Percentiles rank a stretch among this genome's conserved stretches.
These are phyloP conservation scores for Eucalyptus marginata DNA, from an alignment of 345 rosid species.

Conservation along the genomic window DNA sequence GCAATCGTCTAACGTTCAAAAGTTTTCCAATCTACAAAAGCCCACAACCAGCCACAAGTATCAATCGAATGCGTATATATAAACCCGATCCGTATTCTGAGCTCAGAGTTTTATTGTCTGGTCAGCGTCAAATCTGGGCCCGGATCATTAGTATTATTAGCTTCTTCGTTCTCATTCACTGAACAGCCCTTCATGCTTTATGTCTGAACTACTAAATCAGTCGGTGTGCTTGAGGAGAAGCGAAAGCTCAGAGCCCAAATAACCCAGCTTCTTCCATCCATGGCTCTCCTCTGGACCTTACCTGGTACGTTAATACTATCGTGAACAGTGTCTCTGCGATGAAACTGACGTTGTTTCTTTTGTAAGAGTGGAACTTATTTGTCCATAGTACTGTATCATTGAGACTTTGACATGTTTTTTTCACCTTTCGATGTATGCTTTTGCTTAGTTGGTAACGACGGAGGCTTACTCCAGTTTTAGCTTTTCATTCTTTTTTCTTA, in stretches of 20 bases:
- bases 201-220: background rate
- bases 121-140: background rate
- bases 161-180: background rate
- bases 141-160: background rate
- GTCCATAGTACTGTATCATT: background rate
- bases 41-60: background rate
- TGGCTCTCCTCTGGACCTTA: background rate
- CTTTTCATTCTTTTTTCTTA: background rate
- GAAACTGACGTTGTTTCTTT: background rate
- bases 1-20: background rate
- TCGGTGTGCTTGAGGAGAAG: background rate
- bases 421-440: background rate
- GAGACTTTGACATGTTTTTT: background rate
- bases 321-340: background rate
- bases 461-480: constrained; percentile 21
- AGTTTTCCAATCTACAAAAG: background rate
- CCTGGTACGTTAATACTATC: background rate
- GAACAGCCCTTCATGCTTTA: background rate
- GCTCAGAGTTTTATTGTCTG: background rate
- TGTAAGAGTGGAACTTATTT: background rate
- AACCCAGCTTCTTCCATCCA: background rate
- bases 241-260: background rate
- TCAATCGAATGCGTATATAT: background rate
- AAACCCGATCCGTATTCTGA: background rate
- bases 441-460: background rate